Percentiles rank a stretch among this genome's conserved stretches.
Conservation (phyloP, 129 eudicot species). For the Lonicera japonica region DNA sequence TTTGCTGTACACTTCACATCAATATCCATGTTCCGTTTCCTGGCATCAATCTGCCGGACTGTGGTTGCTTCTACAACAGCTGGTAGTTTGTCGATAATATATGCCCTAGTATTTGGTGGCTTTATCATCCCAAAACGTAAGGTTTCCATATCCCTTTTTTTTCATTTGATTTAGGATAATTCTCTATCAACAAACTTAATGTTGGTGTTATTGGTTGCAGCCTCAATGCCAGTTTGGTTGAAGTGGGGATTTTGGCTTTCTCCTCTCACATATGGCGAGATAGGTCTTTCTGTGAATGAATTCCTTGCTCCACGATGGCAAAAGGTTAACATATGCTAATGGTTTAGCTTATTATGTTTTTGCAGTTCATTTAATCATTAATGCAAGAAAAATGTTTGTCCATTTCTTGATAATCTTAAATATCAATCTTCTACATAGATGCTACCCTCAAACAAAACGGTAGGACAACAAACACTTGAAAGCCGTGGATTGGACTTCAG, state of each 20-base stretch:
- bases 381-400: too few relatives aligned
- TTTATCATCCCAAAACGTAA: slow-evolving; percentile 65
- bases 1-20: slow-evolving; percentile 50
- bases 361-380: too few relatives aligned
- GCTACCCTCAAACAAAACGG: slow-evolving; percentile 29
- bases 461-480: slow-evolving; percentile 39
- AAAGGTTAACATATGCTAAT: too few relatives aligned
- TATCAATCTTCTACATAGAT: slow-evolving; percentile 7
- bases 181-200: too few relatives aligned
- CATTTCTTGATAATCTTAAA: too few relatives aligned
- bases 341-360: too few relatives aligned
- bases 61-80: slow-evolving; percentile 39
- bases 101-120: slow-evolving; percentile 45
- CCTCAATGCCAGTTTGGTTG: slow-evolving; percentile 51
- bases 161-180: slow-evolving; percentile 4
- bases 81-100: slow-evolving; percentile 35
- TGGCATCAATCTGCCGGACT: slow-evolving; percentile 50
- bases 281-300: slow-evolving; percentile 58
- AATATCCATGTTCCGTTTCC: slow-evolving; percentile 59
- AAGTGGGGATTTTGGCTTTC: slow-evolving; percentile 57
- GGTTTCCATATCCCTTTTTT: slow-evolving; percentile 3
- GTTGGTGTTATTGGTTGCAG: too few relatives aligned
- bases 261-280: slow-evolving; percentile 54
- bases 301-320: slow-evolving; percentile 59
- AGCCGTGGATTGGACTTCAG: slow-evolving; percentile 42